phyloP scores from a whole-genome alignment of 2,329 filamentous ascomycete genomes.

The Aspergillus awamori region DNA sequence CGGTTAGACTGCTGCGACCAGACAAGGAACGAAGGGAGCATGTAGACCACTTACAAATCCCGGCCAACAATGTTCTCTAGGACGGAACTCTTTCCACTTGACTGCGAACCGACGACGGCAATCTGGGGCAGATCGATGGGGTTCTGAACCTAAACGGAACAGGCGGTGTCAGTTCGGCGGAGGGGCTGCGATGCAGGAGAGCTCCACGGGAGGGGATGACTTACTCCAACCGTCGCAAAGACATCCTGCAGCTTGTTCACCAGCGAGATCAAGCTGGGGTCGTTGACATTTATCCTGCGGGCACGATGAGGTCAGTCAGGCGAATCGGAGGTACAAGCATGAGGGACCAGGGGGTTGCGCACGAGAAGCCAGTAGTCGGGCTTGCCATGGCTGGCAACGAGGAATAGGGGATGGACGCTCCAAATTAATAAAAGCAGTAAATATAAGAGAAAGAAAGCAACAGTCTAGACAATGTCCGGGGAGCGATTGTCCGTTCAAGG shows the following conservation, averaged over 20 bases:
- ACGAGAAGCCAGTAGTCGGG: conserved; percentile 50
- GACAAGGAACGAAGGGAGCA: conserved; percentile 1
- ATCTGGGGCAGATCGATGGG: conserved; percentile 99
- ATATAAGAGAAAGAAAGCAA: background rate
- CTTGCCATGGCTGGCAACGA: conserved; percentile 48
- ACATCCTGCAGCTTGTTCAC: conserved; percentile 99
- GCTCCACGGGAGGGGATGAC: conserved; percentile 36
- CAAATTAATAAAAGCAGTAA: conserved; percentile 13
- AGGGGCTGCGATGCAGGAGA: conserved; percentile 9
- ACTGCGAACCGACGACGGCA: conserved; percentile 96
- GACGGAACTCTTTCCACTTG: conserved; percentile 98
- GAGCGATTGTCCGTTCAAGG: conserved; percentile 5
- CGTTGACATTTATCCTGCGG: conserved; percentile 70
- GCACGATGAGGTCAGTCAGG: conserved; percentile 29
- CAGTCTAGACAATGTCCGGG: conserved; percentile 11
- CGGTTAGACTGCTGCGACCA: conserved; percentile 30
- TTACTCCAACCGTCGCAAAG: conserved; percentile 89
- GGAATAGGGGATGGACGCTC: conserved; percentile 16
- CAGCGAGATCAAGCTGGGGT: conserved; percentile 72
- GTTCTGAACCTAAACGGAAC: conserved; percentile 76
- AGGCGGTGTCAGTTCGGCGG: conserved; percentile 31
- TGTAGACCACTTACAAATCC: conserved; percentile 77
- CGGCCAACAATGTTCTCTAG: conserved; percentile 97
- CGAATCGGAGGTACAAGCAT: conserved; percentile 24
- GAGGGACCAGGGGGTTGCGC: conserved; percentile 36